Evolutionary conservation across 371 early-diverging fungal species (phyloP), one percentile per base, ranked within the genome.

Genomic region (Dichotomocladium elegans): DNA sequence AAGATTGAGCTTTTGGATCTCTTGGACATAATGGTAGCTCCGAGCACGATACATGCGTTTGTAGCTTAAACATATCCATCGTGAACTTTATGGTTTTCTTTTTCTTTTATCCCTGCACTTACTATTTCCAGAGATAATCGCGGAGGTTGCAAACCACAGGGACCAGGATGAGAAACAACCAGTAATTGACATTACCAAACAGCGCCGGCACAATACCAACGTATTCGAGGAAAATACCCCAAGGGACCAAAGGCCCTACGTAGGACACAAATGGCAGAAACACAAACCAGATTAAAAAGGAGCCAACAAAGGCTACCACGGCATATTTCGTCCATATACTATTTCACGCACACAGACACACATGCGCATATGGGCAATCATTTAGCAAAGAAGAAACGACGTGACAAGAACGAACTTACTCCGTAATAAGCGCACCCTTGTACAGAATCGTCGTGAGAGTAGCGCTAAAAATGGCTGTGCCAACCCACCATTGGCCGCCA

Each of bases 1-100:
- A 48, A 96, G 92, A 72, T 96, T 95, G 85, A 87, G 94, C 72
- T 97, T 95, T 70, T 95, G 94, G 42, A 98, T 95, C 72, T 98
- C 98, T 72, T 98, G 98, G 28, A 96, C 92, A 58, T 92, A 91
- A 64, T 98, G 98, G 71, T 96, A 95, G 9, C 90, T 80, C 53
- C 83, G 55, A 15, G 89, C 82, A 41, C 82, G 69, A 68, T 89
- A 91, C 81, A 88, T 90, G 41, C 94, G 86, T 72, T 93, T 88
- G 54, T 66, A 54, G 65, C 89, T 90, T 21, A 26, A 35, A 14
- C 1, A 7, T 0, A 12, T n/a, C n/a, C n/a, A n/a, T n/a, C n/a
- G n/a, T n/a, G n/a, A n/a, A n/a, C n/a, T n/a, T 34, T 34, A 11
- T 11, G 34, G 34, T 9, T 34, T 34, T 34, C 34, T n/a, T 34